Base-by-base conservation (phyloP, 2,329 filamentous ascomycete species). In the Penicillium psychrosexuale region DNA sequence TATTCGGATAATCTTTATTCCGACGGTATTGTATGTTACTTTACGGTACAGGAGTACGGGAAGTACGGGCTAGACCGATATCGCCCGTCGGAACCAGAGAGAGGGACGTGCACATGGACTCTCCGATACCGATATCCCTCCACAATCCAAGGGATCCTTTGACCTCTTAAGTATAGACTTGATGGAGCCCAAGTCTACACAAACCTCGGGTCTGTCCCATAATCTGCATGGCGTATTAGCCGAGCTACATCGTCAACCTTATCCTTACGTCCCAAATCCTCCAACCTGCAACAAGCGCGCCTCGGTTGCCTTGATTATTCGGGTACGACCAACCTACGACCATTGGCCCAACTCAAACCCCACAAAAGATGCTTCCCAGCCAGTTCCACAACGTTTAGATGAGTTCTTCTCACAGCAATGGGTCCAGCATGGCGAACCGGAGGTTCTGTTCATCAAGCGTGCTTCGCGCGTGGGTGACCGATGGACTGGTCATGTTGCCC, bases 391-490 rank as follows among this genome's bases (percentile, higher is more conserved):
- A 37, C 75, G 78, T 37, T 58, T 86, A 34, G 72, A 82, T 31
- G 70, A 76, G 8, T 88, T 88, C 74, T 89, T 88, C 66, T 72
- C 76, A 1, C 84, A 86, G 62, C 69, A 79, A 15, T 89, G 86
- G 86, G 84, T 87, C 7, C 78, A 82, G 60, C 73, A 86, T 67
- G 85, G 85, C 24, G 82, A 86, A 57, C 82, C 86, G 0, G 86
- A 89, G 68, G 75, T 85, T n/a, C 76, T 89, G 3, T 88, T 89
- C 69, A 89, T 89, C 69, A 89, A 89, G 67, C 77, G 86, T 43
- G 83, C 86, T 3, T 80, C 84, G 4, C 77, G 86, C 36, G 77
- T 80, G 51, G 85, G 85, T 8, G 86, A 89, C 68, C 77, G 85
- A 54, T 89, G 86, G 86, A 87, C 84, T 1, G 81, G 82, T 3